Conservation (phyloP, 768 basidiomycete genomes). For the Boletus barrowsii region DNA sequence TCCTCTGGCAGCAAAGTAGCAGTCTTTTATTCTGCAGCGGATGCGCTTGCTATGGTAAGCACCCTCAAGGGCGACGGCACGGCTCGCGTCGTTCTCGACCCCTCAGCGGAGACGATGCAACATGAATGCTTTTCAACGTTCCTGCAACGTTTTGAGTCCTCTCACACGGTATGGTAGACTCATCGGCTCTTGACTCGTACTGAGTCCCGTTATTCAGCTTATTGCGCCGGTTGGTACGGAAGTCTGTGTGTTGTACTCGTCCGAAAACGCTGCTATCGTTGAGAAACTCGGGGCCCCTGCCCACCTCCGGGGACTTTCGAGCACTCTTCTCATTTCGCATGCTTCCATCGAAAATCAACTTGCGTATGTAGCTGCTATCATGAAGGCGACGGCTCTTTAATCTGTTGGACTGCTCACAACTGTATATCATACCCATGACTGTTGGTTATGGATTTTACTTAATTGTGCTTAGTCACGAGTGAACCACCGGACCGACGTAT, state of each 20-base stretch:
- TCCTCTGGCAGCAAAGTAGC: slow-evolving; percentile 47
- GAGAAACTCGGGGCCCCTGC: slow-evolving; percentile 50
- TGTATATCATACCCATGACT: not conserved
- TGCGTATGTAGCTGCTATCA: slow-evolving; percentile 57
- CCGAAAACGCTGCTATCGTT: slow-evolving; percentile 43
- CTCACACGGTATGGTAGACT: slow-evolving; percentile 47
- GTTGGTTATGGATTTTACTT: not conserved
- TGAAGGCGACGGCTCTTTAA: slow-evolving; percentile 23
- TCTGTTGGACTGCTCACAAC: too few relatives aligned
- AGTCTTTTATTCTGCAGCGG: slow-evolving; percentile 52
- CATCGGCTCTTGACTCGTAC: not conserved
- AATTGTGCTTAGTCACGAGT: not conserved
- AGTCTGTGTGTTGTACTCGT: slow-evolving; percentile 59
- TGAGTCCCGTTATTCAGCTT: slow-evolving; percentile 42
- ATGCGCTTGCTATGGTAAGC: slow-evolving; percentile 49
- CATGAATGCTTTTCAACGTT: slow-evolving; percentile 49
- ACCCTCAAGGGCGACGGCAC: slow-evolving; percentile 51
- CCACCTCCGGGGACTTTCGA: slow-evolving; percentile 42
- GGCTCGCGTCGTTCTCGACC: slow-evolving; percentile 42
- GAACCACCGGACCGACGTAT: not conserved
- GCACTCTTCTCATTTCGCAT: slow-evolving; percentile 49
- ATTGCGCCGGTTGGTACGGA: slow-evolving; percentile 49
- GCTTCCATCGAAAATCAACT: slow-evolving; percentile 57
- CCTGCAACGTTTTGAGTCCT: slow-evolving; percentile 44
- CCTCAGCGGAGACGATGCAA: slow-evolving; percentile 40